Conservation (phyloP, 2,329 filamentous ascomycete genomes). For the Aspergillus sp. region DNA sequence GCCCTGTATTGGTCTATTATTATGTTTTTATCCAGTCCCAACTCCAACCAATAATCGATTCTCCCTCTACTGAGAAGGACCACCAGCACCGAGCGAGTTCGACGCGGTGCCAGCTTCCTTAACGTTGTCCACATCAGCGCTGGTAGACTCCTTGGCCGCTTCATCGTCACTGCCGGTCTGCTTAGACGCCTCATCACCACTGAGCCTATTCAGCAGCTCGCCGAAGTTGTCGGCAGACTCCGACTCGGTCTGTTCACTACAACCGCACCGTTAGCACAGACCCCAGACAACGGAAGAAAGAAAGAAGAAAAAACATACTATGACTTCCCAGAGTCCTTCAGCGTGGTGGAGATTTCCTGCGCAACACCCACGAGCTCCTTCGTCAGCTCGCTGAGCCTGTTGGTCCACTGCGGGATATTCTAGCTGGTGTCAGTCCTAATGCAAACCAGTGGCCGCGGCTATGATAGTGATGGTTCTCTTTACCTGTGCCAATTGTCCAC, state of each 20-base stretch:
- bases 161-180: too few relatives aligned
- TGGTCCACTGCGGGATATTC: too few relatives aligned
- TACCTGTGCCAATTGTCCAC: not conserved
- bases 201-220: not conserved
- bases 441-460: too few relatives aligned
- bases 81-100: too few relatives aligned
- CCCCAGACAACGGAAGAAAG: too few relatives aligned
- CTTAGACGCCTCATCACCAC: not conserved
- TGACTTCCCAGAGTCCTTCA: not conserved
- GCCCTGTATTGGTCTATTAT: too few relatives aligned
- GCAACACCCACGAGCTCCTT: not conserved
- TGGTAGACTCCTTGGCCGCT: too few relatives aligned
- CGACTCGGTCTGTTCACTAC: not conserved
- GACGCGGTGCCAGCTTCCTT: too few relatives aligned
- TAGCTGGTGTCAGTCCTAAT: not conserved
- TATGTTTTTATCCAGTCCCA: too few relatives aligned
- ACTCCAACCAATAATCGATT: too few relatives aligned
- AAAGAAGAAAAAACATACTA: not conserved
- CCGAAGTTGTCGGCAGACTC: not conserved
- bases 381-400: not conserved
- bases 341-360: not conserved
- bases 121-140: too few relatives aligned
- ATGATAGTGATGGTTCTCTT: not conserved
- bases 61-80: too few relatives aligned
- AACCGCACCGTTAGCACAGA: not conserved